Evolutionary conservation across 2,329 filamentous ascomycete genomes (phyloP), one percentile per base, ranked within the genome.

Genomic region (Aspergillus sojae): DNA sequence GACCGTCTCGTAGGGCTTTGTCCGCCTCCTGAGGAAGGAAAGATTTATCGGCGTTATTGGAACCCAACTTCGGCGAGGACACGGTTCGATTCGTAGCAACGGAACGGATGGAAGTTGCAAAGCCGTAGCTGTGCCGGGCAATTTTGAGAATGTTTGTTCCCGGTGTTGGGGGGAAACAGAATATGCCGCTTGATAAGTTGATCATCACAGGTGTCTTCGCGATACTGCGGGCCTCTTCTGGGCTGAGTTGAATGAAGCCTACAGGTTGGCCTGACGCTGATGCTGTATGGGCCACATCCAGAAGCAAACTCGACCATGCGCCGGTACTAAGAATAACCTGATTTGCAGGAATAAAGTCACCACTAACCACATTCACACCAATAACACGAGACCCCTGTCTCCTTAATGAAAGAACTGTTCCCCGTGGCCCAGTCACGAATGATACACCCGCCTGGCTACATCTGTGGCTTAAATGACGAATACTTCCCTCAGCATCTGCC

Each of bases 241-340:
- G 77, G 0, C 87, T 90, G 67, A 97, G 81, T 65, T 89, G 84
- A 63, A 96, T 80, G 78, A 95, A 96, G 11, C 85, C 90, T 12
- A 97, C 75, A 0, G 87, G 85, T 70, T 97, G 93, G 12, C 91
- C 94, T 0, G 92, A 94, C 0, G 93, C 91, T 62, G 89, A 86
- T 34, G 88, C 88, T 39, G 91, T 86, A 26, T 92, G 91, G 39
- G 88, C 81, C 1, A 96, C 81, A 74, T 96, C 89, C 57, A 96
- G 78, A 19, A 96, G 83, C 1, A 85, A 84, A 5, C 88, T 87
- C 1, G 91, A 91, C 94, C 93, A 97, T 3, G 93, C 92, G 10
- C 94, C 94, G 0, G 92, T 88, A 0, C 93, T 92, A 3, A 95
- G 82, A 57, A 96, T 83, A n/a, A 91, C 89, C 6, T 94, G 82